phyloP scores from a whole-genome alignment of 2,329 filamentous ascomycete genomes.

The Penicillium sp. region DNA sequence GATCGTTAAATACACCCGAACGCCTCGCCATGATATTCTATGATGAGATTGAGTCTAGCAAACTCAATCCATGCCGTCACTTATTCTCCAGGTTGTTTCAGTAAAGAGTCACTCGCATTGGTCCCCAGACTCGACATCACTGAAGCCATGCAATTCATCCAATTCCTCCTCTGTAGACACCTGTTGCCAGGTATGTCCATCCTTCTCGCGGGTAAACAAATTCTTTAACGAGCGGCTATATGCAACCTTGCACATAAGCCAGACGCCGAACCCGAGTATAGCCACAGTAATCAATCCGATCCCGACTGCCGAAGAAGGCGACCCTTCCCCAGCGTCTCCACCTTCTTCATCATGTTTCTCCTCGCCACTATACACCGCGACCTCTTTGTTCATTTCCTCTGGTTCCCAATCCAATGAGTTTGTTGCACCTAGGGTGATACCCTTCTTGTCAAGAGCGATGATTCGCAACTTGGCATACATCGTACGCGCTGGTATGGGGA shows the following conservation, averaged over 20 bases:
- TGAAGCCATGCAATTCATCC: slow-evolving; percentile 11
- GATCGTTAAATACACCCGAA: not conserved
- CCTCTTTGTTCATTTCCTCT: slow-evolving; percentile 18
- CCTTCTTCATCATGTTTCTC: slow-evolving; percentile 1
- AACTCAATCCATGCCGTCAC: not conserved
- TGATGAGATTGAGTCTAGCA: not conserved
- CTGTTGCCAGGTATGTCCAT: not conserved
- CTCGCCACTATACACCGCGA: slow-evolving; percentile 19
- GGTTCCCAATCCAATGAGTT: slow-evolving; percentile 31
- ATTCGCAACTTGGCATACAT: slow-evolving; percentile 28
- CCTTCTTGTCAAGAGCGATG: slow-evolving; percentile 31
- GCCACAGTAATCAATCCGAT: slow-evolving; percentile 18
- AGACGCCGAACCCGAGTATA: slow-evolving; percentile 1
- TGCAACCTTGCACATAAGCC: slow-evolving; percentile 9
- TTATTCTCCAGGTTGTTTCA: slow-evolving; percentile 3
- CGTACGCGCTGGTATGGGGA: slow-evolving; percentile 29
- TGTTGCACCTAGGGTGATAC: slow-evolving; percentile 30
- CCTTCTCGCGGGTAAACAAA: not conserved
- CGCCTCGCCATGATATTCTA: not conserved
- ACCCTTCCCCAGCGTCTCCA: not conserved
- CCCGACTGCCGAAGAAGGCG: slow-evolving; percentile 7
- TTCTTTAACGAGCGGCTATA: not conserved
- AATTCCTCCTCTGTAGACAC: slow-evolving; percentile 12
- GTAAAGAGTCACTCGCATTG: slow-evolving; percentile 11
- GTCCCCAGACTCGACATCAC: slow-evolving; percentile 12